phyloP scores from a whole-genome alignment of 352 stramenopile species.

The Thalassiosira oceanica region DNA sequence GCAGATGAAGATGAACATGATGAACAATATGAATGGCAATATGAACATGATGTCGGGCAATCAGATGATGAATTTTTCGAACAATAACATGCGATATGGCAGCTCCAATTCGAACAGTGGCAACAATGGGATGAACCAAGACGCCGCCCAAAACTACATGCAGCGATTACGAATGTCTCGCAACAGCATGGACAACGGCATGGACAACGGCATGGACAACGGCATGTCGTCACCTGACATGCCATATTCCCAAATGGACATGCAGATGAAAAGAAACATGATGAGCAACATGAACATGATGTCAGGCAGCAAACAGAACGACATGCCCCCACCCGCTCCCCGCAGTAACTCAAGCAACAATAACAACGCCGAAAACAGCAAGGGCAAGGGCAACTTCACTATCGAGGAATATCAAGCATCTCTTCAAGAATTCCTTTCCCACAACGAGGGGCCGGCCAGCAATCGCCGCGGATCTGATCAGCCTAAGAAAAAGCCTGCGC shows the following conservation, averaged over 20 bases:
- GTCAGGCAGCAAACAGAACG: too few relatives aligned
- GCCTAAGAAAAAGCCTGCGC: too few relatives aligned
- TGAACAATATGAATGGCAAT: constrained; percentile 6
- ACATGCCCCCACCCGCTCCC: neutral
- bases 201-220: neutral
- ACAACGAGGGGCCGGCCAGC: constrained; percentile 8
- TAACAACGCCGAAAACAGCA: constrained; percentile 5
- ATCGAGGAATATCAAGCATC: constrained; percentile 41
- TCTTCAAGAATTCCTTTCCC: constrained; percentile 28
- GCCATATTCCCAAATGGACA: neutral
- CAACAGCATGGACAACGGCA: constrained; percentile 4
- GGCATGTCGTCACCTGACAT: neutral
- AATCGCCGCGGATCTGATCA: too few relatives aligned
- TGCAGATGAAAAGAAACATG: constrained; percentile 9
- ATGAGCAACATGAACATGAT: neutral
- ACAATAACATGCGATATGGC: constrained; percentile 2
- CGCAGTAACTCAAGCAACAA: neutral
- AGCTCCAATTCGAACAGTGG: too few relatives aligned
- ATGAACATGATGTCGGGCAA: neutral
- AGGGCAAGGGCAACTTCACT: constrained; percentile 7
- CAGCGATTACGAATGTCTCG: constrained; percentile 25
- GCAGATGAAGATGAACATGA: constrained; percentile 2
- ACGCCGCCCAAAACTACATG: constrained; percentile 34
- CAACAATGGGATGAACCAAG: constrained; percentile 9
- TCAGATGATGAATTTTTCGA: neutral